Percentiles rank a stretch among this genome's conserved stretches.
These are phyloP conservation scores for Blastocystis sp. DNA, from an alignment of 352 stramenopile species.

Conservation along the genomic window DNA sequence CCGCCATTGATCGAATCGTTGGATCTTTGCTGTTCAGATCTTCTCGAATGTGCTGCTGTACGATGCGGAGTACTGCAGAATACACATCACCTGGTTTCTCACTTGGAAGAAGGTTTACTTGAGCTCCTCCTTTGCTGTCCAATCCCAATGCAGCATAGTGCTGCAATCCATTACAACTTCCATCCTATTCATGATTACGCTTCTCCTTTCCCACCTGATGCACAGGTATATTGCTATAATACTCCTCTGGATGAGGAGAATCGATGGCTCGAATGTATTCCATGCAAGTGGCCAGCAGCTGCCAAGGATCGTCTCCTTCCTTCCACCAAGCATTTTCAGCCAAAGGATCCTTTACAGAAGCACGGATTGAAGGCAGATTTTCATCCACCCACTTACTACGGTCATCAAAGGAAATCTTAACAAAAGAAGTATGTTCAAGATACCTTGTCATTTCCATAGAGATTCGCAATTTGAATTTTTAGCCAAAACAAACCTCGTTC, in stretches of 20 bases:
- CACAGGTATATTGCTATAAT: slow-evolving; percentile 88
- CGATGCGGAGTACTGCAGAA: slow-evolving; percentile 80
- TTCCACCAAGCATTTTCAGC: slow-evolving; percentile 85
- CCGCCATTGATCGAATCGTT: slow-evolving; percentile 33
- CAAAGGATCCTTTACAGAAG: slow-evolving; percentile 81
- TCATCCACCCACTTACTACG: slow-evolving; percentile 86
- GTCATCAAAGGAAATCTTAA: slow-evolving; percentile 89
- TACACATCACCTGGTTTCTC: slow-evolving; percentile 95
- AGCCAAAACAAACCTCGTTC: slow-evolving; percentile 90
- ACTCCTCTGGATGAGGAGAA: slow-evolving; percentile 83
- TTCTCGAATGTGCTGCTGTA: slow-evolving; percentile 74
- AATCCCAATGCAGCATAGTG: slow-evolving; percentile 95
- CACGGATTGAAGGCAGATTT: slow-evolving; percentile 85
- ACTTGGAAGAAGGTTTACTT: slow-evolving; percentile 90
- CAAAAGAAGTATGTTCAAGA: neutral
- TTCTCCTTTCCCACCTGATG: slow-evolving; percentile 72
- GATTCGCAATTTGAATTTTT: slow-evolving; percentile 89
- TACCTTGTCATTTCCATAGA: slow-evolving; percentile 69
- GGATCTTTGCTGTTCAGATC: slow-evolving; percentile 66
- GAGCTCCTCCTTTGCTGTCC: slow-evolving; percentile 83
- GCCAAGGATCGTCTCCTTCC: slow-evolving; percentile 90
- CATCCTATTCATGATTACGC: slow-evolving; percentile 71
- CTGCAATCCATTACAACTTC: slow-evolving; percentile 97
- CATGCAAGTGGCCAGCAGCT: slow-evolving; percentile 90
- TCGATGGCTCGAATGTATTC: slow-evolving; percentile 85